Evolutionary conservation across 805 yeast species (phyloP).

Genomic region (Teunomyces stri): DNA sequence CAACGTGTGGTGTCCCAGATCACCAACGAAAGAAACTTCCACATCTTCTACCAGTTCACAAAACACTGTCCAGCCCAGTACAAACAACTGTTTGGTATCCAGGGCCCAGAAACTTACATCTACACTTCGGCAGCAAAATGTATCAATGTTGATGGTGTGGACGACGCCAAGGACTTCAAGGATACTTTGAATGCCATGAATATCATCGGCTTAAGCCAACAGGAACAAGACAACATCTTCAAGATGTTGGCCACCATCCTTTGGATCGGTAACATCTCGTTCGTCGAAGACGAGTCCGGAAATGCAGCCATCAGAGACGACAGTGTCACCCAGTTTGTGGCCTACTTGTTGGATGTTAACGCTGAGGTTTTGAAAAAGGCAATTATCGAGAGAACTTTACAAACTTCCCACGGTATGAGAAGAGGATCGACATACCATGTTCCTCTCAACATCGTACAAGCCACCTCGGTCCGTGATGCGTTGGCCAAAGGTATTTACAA

Average conservation of each 20-base stretch:
- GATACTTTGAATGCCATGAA: constrained; percentile 87
- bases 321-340: constrained; percentile 92
- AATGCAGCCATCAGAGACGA: constrained; percentile 79
- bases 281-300: constrained; percentile 83
- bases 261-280: constrained; percentile 93
- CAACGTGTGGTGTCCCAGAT: constrained; percentile 97
- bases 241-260: constrained; percentile 77
- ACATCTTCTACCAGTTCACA: constrained; percentile 93
- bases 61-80: constrained; percentile 85
- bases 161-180: constrained; percentile 73
- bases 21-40: constrained; percentile 90
- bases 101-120: constrained; percentile 87
- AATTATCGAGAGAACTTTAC: constrained; percentile 77
- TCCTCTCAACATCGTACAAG: constrained; percentile 88
- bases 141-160: constrained; percentile 80
- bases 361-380: constrained; percentile 63
- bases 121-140: constrained; percentile 88
- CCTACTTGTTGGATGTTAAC: constrained; percentile 82
- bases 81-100: constrained; percentile 83
- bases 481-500: constrained; percentile 91
- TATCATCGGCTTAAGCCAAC: constrained; percentile 75
- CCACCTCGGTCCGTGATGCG: constrained; percentile 93
- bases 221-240: constrained; percentile 89
- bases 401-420: constrained; percentile 84
- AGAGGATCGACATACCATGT: constrained; percentile 94